Percentiles rank a stretch among this genome's conserved stretches.
phyloP scores from a whole-genome alignment of 257 asterid species.

The Solanum megistacrolobum region DNA sequence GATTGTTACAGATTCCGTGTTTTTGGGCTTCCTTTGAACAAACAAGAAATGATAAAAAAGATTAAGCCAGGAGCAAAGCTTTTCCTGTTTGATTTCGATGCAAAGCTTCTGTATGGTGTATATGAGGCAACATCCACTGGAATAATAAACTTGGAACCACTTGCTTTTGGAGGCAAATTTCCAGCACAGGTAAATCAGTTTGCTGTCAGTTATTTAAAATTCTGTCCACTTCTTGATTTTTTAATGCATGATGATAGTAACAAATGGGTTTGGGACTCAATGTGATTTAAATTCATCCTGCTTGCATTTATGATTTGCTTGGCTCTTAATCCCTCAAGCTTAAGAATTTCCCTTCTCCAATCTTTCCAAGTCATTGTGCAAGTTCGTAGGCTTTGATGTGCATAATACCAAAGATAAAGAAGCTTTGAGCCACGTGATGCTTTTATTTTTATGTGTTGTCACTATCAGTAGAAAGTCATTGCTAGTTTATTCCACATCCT shows the following conservation, averaged over 20 bases:
- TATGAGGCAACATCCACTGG: constrained; percentile 67
- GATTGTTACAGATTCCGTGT: constrained; percentile 67
- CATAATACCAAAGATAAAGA: neutral
- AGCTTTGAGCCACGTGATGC: neutral
- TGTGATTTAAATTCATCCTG: neutral
- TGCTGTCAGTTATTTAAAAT: neutral
- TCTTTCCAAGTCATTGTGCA: neutral
- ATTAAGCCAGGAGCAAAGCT: constrained; percentile 62
- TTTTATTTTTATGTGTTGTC: neutral
- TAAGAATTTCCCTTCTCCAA: neutral
- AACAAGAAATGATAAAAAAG: constrained; percentile 32
- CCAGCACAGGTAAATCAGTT: constrained; percentile 62
- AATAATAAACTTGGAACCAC: constrained; percentile 54
- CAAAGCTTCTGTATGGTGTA: constrained; percentile 63
- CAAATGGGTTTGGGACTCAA: neutral
- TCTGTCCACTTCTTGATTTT: neutral
- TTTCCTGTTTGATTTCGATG: constrained; percentile 55
- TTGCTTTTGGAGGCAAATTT: constrained; percentile 60
- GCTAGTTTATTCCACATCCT: neutral
- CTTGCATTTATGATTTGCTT: neutral
- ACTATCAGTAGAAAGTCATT: neutral
- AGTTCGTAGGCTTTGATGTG: neutral
- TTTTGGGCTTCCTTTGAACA: constrained; percentile 58
- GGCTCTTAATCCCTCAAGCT: neutral
- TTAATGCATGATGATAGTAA: neutral